Conservation (phyloP, 208 protist species). For the Trypanosoma mega region DNA sequence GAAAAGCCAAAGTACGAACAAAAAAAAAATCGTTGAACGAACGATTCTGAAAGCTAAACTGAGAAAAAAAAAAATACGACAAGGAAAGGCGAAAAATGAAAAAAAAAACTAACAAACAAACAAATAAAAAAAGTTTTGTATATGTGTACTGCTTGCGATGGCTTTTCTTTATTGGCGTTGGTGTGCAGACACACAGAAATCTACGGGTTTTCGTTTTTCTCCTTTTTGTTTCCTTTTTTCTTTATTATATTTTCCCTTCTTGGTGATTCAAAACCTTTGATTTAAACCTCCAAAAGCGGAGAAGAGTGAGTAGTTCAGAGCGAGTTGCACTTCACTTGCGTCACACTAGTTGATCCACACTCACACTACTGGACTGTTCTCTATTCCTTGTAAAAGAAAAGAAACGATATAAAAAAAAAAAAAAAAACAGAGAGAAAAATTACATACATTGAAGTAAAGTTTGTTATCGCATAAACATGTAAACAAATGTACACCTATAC, state of each 20-base stretch:
- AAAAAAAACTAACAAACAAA: not conserved
- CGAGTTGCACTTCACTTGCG: not conserved
- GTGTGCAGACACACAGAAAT: too few species aligned
- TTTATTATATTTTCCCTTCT: not conserved
- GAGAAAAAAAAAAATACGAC: too few species aligned
- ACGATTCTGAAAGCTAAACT: too few species aligned
- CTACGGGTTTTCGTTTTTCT: not conserved
- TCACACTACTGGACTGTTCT: too few species aligned
- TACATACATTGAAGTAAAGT: too few species aligned
- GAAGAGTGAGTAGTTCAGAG: not conserved
- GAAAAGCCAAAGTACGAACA: too few species aligned
- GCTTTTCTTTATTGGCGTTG: not conserved
- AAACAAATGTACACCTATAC: too few species aligned
- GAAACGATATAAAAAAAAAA: slow-evolving; percentile 5
- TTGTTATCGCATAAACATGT: too few species aligned
- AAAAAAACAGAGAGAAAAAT: too few species aligned
- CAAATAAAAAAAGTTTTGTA: not conserved
- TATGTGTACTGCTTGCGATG: not conserved
- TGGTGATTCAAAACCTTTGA: not conserved
- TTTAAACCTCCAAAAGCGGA: not conserved
- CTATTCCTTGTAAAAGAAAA: not conserved
- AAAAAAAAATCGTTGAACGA: too few species aligned
- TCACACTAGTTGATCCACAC: too few species aligned
- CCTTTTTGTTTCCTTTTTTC: not conserved
- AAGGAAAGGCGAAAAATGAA: too few species aligned